Evolutionary conservation across 768 basidiomycete genomes (phyloP).

Genomic region (Filobasidium wieringae): DNA sequence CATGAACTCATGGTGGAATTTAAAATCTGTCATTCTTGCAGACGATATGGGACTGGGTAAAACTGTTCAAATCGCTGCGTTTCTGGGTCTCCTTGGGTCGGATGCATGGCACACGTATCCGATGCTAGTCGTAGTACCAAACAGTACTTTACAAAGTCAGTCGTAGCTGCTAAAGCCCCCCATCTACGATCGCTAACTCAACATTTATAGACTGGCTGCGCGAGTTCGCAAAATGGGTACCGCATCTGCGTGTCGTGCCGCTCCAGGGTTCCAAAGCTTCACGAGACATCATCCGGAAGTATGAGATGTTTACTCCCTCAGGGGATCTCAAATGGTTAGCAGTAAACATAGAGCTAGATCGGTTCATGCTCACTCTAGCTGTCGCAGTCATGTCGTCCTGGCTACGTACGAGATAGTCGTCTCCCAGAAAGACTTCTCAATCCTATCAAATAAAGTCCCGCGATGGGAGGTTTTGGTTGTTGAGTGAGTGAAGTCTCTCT

Average conservation of each 20-base stretch:
- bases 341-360: background rate
- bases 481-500: slow-evolving; percentile 41
- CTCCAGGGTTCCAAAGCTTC: slow-evolving; percentile 68
- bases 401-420: slow-evolving; percentile 84
- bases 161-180: background rate
- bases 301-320: slow-evolving; percentile 57
- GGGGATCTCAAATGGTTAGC: slow-evolving; percentile 37
- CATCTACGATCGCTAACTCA: background rate
- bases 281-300: slow-evolving; percentile 66
- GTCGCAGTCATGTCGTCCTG: slow-evolving; percentile 77
- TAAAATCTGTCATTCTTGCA: slow-evolving; percentile 44
- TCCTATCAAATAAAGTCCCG: slow-evolving; percentile 62
- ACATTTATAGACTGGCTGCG: slow-evolving; percentile 55
- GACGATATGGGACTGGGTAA: slow-evolving; percentile 89
- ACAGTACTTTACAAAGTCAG: slow-evolving; percentile 41
- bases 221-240: slow-evolving; percentile 71
- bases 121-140: slow-evolving; percentile 82
- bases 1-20: slow-evolving; percentile 32
- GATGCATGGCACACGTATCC: slow-evolving; percentile 55
- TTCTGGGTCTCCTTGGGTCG: slow-evolving; percentile 55
- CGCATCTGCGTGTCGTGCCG: slow-evolving; percentile 52
- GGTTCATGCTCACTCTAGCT: slow-evolving; percentile 28
- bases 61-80: slow-evolving; percentile 70
- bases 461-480: slow-evolving; percentile 91
- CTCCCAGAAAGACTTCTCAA: slow-evolving; percentile 53